phyloP scores from a whole-genome alignment of 148 eudicot species.

The Persicaria maculosa region DNA sequence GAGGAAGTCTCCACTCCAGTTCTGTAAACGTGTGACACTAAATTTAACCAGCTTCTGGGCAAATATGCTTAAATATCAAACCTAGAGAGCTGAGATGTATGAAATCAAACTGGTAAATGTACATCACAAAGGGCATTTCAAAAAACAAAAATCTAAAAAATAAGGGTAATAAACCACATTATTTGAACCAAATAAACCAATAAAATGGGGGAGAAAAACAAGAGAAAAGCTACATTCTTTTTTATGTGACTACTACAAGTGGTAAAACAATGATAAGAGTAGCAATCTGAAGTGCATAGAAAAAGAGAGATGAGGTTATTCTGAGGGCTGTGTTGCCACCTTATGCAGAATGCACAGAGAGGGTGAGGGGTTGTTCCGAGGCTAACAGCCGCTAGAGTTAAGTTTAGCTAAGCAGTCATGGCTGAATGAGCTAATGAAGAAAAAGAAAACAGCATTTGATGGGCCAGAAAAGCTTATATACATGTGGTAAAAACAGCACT shows the following conservation, averaged over 20 bases:
- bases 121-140: background rate
- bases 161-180: background rate
- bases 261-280: background rate
- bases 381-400: background rate
- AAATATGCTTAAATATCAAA: background rate
- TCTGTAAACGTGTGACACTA: no score
- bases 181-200: background rate
- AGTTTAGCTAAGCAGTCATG: constrained; percentile 5
- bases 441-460: background rate
- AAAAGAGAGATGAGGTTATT: constrained; percentile 2
- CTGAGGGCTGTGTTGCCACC: background rate
- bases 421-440: background rate
- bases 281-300: background rate
- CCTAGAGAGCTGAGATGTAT: background rate
- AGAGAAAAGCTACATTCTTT: background rate
- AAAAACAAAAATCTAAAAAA: background rate
- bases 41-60: background rate
- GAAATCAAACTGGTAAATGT: background rate
- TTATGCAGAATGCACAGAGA: background rate
- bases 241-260: background rate
- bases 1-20: no score
- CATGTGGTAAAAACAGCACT: background rate
- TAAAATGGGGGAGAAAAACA: background rate
- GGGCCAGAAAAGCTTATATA: background rate
- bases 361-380: background rate